Base-by-base conservation (phyloP, 495 filamentous ascomycete genomes). In the Xeromyces bisporus region DNA sequence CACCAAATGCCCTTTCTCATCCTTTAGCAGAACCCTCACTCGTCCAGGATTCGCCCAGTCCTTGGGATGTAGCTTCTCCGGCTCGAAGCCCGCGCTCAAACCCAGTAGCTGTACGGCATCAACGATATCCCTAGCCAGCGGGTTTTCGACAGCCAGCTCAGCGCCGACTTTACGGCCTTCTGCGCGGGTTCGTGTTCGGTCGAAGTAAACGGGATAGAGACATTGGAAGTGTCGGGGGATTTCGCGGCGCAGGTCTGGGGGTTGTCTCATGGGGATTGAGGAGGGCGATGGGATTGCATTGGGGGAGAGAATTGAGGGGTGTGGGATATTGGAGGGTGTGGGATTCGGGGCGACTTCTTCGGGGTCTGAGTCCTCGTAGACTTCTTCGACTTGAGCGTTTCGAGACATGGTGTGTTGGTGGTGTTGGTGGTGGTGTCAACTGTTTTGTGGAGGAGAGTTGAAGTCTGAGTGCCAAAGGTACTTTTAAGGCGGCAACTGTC, bases 1-100 rank as follows among this genome's bases (percentile, higher is more conserved):
- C 30, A 62, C 36, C 24, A 52, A 40, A 26, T 50, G 43, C 20
- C 71, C 66, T 31, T 53, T 39, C 31, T 64, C 55, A 32, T 69
- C 58, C 50, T 80, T 81, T 10, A 94, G 55, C 42, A 71, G 55
- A 13, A 93, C 71, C 30, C 80, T 68, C 40, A 97, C 84, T 16
- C 89, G 66, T 0, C 89, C 89, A 8, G 89, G 89, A 57, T 97
- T 97, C 20, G 76, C 78, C 89, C 89, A 97, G 56, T 97, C 89
- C 55, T 86, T 85, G 0, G 89, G 89, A 58, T 97, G 89, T 27
- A 74, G 62, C 58, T 93, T 93, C 42, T 75, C 78, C 0, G 86
- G 84, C 53, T 97, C 89, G 50, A 93, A 76, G 3, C 85, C 77
- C 18, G 75, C 73, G 17, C 71, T 66, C 35, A 94, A 53, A 3